Evolutionary conservation across 129 eudicot genomes (phyloP).

Genomic region (Chrysanthemum seticuspe): DNA sequence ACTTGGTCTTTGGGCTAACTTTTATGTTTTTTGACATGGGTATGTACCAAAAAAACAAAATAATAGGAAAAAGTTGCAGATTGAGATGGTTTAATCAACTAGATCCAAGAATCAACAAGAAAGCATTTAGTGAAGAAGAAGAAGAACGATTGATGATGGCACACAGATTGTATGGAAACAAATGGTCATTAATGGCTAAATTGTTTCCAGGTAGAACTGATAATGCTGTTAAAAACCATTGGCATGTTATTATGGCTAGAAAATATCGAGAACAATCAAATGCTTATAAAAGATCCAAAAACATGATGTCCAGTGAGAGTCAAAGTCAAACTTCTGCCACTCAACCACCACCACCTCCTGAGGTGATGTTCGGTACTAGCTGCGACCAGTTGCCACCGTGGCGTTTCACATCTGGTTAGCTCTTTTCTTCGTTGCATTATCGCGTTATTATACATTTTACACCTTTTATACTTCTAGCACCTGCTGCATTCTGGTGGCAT

Average conservation of each 20-base stretch:
- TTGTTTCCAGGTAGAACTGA: conserved; percentile 88
- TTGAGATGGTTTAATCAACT: conserved; percentile 87
- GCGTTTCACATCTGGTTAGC: conserved; percentile 25
- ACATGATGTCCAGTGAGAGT: conserved; percentile 27
- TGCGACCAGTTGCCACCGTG: conserved; percentile 13
- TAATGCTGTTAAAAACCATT: conserved; percentile 82
- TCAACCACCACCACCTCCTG: conserved; percentile 24
- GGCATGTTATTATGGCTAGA: conserved; percentile 93
- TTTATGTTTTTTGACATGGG: conserved; percentile 10
- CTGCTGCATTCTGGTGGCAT: no score
- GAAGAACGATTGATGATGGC: conserved; percentile 68
- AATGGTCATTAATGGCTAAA: conserved; percentile 74
- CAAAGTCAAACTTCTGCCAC: conserved; percentile 29
- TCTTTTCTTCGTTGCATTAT: conserved; percentile 5
- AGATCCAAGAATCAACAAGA: conserved; percentile 74
- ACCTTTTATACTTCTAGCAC: not conserved
- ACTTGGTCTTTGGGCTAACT: conserved; percentile 10
- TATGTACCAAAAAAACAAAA: conserved; percentile 33
- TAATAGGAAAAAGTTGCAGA: conserved; percentile 81
- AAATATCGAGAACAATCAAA: conserved; percentile 48
- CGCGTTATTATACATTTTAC: not conserved
- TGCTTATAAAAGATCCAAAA: conserved; percentile 31
- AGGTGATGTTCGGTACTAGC: not conserved
- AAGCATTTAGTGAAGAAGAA: conserved; percentile 67
- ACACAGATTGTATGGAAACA: conserved; percentile 65